phyloP scores from a whole-genome alignment of 495 filamentous ascomycete species.

The Polyplosphaeria fusca region DNA sequence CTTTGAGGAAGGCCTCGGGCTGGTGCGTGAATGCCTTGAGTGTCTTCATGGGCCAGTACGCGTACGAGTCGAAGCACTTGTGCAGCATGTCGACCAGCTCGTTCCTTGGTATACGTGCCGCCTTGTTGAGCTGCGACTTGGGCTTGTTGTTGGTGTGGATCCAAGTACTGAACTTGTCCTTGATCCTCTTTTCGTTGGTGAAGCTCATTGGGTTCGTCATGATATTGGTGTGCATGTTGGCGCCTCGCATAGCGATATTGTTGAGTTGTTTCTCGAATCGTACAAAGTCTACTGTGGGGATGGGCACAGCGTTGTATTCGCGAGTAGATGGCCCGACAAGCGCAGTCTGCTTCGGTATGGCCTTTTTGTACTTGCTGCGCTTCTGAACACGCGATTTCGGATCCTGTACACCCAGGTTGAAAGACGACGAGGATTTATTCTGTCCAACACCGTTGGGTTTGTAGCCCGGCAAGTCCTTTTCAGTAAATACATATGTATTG shows the following conservation, averaged over 20 bases:
- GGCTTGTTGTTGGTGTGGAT: slow-evolving; percentile 1
- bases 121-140: slow-evolving; percentile 62
- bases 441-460: slow-evolving; percentile 28
- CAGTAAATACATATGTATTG: slow-evolving; percentile 87
- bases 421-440: background rate
- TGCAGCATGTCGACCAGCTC: slow-evolving; percentile 82
- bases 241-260: slow-evolving; percentile 41
- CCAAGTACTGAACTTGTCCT: slow-evolving; percentile 26
- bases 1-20: slow-evolving; percentile 86
- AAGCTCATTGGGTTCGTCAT: slow-evolving; percentile 4
- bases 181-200: background rate
- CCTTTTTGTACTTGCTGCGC: slow-evolving; percentile 29
- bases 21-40: slow-evolving; percentile 71
- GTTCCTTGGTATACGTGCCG: slow-evolving; percentile 79
- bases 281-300: slow-evolving; percentile 69
- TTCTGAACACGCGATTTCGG: slow-evolving; percentile 28
- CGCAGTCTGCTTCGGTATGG: slow-evolving; percentile 80
- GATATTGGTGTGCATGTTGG: slow-evolving; percentile 29
- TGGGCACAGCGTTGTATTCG: slow-evolving; percentile 73
- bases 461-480: slow-evolving; percentile 83
- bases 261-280: slow-evolving; percentile 59
- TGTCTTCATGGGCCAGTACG: slow-evolving; percentile 84
- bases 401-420: slow-evolving; percentile 17
- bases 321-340: slow-evolving; percentile 69
- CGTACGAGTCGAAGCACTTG: slow-evolving; percentile 73